A percentile compares a stretch with the other conserved stretches of the same genome.
These are phyloP conservation scores for Floccularia luteovirens DNA, from an alignment of 768 basidiomycete genomes.

Conservation along the genomic window DNA sequence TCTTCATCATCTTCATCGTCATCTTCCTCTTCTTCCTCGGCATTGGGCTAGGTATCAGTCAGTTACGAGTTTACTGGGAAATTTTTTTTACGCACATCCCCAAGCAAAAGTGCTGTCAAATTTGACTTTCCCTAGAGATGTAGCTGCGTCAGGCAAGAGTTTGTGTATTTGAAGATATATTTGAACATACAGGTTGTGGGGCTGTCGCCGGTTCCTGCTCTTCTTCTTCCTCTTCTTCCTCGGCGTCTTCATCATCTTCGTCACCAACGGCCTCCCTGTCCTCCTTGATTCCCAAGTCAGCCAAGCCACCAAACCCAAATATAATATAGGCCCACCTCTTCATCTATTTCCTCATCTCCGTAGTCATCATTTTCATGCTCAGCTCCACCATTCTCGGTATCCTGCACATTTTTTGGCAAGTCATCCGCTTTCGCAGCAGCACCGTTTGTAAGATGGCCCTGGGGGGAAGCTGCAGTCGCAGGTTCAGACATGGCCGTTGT, in stretches of 20 bases:
- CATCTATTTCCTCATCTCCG: conserved; percentile 16
- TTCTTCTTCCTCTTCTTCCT: conserved; percentile 12
- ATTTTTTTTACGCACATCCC: conserved; percentile 4
- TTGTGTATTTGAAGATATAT: too few species aligned
- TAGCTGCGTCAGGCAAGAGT: too few species aligned
- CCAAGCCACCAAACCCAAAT: conserved; percentile 1
- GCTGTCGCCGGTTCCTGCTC: conserved; percentile 3
- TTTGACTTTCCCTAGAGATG: not conserved
- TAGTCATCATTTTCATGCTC: conserved; percentile 21
- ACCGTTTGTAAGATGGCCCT: conserved; percentile 3
- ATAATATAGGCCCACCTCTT: conserved; percentile 11
- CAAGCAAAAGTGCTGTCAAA: conserved; percentile 6
- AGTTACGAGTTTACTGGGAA: not conserved
- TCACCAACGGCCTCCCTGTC: conserved; percentile 13
- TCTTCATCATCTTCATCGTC: conserved; percentile 5
- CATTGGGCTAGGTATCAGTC: conserved; percentile 3
- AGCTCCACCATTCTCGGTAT: conserved; percentile 12
- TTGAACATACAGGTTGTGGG: conserved; percentile 1
- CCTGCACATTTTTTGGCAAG: not conserved
- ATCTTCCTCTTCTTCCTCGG: conserved; percentile 1
- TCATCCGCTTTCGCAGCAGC: conserved; percentile 1
- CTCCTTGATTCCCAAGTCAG: conserved; percentile 9
- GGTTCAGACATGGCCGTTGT: conserved; percentile 1
- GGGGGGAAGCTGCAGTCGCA: not conserved
- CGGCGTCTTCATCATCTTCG: conserved; percentile 17